Evolutionary conservation across 768 basidiomycete genomes (phyloP), one percentile per base, ranked within the genome.

Genomic region (Piloderma croceum): DNA sequence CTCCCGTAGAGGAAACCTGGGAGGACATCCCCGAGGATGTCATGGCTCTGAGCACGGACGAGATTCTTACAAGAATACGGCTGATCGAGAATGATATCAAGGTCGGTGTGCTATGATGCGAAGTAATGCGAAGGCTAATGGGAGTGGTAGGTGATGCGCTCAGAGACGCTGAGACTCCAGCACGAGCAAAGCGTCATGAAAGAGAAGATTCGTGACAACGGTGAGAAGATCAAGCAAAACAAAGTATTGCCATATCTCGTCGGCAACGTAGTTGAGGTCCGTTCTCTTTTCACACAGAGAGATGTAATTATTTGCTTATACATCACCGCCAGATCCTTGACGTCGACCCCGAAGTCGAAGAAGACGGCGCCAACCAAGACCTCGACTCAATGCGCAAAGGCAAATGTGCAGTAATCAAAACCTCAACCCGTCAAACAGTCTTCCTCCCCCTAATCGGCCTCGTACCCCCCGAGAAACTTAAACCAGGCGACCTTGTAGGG

Each of bases 181-280:
- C 94, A 98, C 58, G 96, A 98, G 62, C 89, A 94, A 64, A 85
- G 69, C 50, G 83, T 85, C 49, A 98, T 99, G 96, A 86, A 90
- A 59, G 93, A 97, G 72, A 96, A 94, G 75, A 96, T 99, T 57
- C 81, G 90, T 39, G 96, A 99, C 59, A 99, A 97, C 48, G 83
- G 85, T 34, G 91, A 96, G 67, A 98, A 98, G 69, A 89, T 99
- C 50, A 96, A 96, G 65, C 94, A 99, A 77, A 98, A 99, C 66
- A 98, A 98, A 65, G 91, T 96, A 10, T 69, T 99, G 31, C 96
- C 96, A 5, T 99, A 99, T 64, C 80, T 99, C 39, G 96, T 99
- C 25, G 91, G 87, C 12, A 96, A 98, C 56, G 90, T 99, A 24
- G 91, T 99, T 13, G 96, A 98, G 78, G 91, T 93, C 53, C 42